Percentiles rank a stretch among this genome's conserved stretches.
These are phyloP conservation scores for Sporobolomyces phaffii DNA, from an alignment of 768 basidiomycete genomes.

Conservation along the genomic window DNA sequence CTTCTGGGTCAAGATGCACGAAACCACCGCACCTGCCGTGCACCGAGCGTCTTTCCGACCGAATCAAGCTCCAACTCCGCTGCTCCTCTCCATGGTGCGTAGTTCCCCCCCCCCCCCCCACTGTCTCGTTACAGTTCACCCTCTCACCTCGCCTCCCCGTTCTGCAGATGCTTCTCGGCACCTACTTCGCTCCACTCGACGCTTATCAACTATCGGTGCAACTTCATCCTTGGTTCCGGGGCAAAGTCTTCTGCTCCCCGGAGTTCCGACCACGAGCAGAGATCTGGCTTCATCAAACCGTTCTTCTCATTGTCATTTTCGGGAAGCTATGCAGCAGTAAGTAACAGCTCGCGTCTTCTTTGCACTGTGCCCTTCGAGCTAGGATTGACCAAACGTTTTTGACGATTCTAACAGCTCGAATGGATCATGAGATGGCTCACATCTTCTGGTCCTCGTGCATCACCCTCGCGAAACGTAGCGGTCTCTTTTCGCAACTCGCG, in stretches of 20 bases:
- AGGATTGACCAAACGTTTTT: not conserved
- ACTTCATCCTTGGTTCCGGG: constrained; percentile 37
- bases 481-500: constrained; percentile 30
- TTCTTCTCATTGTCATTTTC: constrained; percentile 34
- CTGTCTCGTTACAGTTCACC: not conserved
- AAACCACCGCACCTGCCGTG: constrained; percentile 32
- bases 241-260: constrained; percentile 38
- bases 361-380: no score
- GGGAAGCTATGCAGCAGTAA: constrained; percentile 37
- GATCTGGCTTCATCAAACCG: constrained; percentile 40
- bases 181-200: constrained; percentile 35
- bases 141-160: not conserved
- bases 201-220: constrained; percentile 35
- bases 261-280: constrained; percentile 41
- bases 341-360: not conserved
- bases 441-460: constrained; percentile 31
- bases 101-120: not conserved
- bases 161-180: constrained; percentile 34
- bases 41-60: constrained; percentile 36
- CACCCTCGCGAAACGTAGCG: constrained; percentile 30
- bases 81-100: constrained; percentile 33
- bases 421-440: constrained; percentile 39
- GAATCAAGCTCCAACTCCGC: constrained; percentile 17
- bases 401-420: constrained; percentile 11
- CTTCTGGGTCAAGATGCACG: constrained; percentile 37